Conservation (phyloP, 1,139 yeast genomes). For the Hanseniaspora uvarum region DNA sequence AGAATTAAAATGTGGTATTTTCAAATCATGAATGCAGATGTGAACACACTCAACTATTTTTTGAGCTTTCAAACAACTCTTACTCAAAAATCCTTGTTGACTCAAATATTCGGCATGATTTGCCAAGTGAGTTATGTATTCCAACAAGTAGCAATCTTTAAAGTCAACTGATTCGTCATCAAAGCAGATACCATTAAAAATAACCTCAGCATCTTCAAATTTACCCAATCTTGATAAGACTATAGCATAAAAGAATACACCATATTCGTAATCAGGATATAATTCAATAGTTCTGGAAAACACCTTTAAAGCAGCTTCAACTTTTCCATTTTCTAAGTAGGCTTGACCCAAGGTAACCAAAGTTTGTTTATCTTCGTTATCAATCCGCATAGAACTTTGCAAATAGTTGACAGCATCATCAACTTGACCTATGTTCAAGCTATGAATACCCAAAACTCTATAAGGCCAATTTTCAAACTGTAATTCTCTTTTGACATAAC, state of each 20-base stretch:
- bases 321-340: conserved; percentile 70
- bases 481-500: conserved; percentile 44
- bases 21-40: conserved; percentile 8
- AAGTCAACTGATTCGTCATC: conserved; percentile 14
- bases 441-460: conserved; percentile 70
- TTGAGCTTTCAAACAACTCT: conserved; percentile 45
- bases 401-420: conserved; percentile 79
- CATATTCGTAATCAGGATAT: conserved; percentile 48
- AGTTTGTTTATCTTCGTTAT: conserved; percentile 58
- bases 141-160: conserved; percentile 15
- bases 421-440: conserved; percentile 62
- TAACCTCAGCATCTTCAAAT: conserved; percentile 38
- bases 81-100: conserved; percentile 54
- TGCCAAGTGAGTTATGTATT: conserved; percentile 39
- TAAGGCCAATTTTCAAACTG: conserved; percentile 64
- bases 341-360: conserved; percentile 97
- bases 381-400: conserved; percentile 69
- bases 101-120: conserved; percentile 46
- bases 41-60: conserved; percentile 34
- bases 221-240: conserved; percentile 47
- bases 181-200: conserved; percentile 36
- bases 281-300: conserved; percentile 54
- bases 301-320: conserved; percentile 78
- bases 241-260: conserved; percentile 56
- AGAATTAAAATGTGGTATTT: conserved; percentile 9